These are phyloP conservation scores for Hypomontagnella submonticulosa DNA, from an alignment of 495 filamentous ascomycete genomes.

Conservation along the genomic window DNA sequence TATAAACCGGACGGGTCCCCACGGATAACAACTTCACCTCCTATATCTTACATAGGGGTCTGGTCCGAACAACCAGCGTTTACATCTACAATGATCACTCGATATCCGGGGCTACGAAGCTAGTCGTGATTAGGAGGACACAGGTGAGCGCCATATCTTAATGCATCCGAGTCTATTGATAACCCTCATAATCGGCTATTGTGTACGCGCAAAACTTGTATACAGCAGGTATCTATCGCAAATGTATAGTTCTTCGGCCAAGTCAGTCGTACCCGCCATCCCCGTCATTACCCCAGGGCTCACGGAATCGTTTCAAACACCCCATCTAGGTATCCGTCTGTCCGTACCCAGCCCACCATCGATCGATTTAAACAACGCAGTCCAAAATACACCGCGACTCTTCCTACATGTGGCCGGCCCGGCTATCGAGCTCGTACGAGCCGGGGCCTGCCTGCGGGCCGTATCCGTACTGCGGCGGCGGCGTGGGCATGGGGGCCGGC, in stretches of 20 bases:
- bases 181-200: constrained; percentile 17
- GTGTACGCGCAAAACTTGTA: not conserved
- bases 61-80: too few species aligned
- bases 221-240: constrained; percentile 11
- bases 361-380: not conserved
- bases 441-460: not conserved
- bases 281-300: too few species aligned
- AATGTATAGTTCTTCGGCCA: not conserved
- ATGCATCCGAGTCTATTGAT: constrained; percentile 21
- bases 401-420: not conserved
- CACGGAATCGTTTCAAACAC: too few species aligned
- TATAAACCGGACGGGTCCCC: constrained; percentile 6
- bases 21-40: constrained; percentile 2
- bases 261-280: not conserved
- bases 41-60: too few species aligned
- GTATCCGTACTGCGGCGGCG: not conserved
- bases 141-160: constrained; percentile 8
- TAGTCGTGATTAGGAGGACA: constrained; percentile 1
- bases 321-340: too few species aligned
- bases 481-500: constrained; percentile 5
- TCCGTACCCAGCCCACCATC: not conserved
- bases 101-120: too few species aligned
- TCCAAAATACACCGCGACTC: not conserved
- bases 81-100: too few species aligned
- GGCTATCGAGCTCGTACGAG: constrained; percentile 36